Percentiles rank a stretch among this genome's conserved stretches.
These are phyloP conservation scores for Hippophae rhamnoides DNA, from an alignment of 306 rosid species.

Conservation along the genomic window DNA sequence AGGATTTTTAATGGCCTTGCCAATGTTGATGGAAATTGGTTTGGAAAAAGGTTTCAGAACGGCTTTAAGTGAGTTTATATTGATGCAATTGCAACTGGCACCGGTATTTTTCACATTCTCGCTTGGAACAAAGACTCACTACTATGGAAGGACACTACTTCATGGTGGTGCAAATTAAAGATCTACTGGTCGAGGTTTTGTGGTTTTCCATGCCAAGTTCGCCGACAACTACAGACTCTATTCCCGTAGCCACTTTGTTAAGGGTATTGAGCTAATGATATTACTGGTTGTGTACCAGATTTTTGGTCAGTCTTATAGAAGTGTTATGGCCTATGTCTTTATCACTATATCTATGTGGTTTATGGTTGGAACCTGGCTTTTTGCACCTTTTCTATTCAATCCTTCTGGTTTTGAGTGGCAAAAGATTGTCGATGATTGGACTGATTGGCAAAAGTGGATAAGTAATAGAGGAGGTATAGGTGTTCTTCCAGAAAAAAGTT, in stretches of 20 bases:
- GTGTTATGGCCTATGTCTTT: conserved; percentile 74
- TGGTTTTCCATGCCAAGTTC: conserved; percentile 96
- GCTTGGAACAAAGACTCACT: conserved; percentile 93
- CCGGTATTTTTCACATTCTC: conserved; percentile 97
- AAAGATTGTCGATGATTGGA: conserved; percentile 98
- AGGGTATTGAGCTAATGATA: conserved; percentile 90
- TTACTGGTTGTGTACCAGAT: conserved; percentile 84
- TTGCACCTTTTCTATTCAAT: conserved; percentile 93
- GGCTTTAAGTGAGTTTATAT: conserved; percentile 84
- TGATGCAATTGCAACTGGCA: conserved; percentile 93
- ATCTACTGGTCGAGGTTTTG: conserved; percentile 93
- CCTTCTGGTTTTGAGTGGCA: conserved; percentile 99
- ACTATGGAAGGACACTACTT: conserved; percentile 92
- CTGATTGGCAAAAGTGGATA: conserved; percentile 98
- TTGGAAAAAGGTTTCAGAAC: conserved; percentile 94
- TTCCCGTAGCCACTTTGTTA: conserved; percentile 96
- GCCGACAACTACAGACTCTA: conserved; percentile 95
- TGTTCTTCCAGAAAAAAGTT: conserved; percentile 85
- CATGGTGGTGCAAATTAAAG: conserved; percentile 98
- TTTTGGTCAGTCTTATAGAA: conserved; percentile 64
- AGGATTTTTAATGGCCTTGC: conserved; percentile 92
- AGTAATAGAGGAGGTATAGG: conserved; percentile 92
- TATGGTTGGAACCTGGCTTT: conserved; percentile 98
- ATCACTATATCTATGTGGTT: conserved; percentile 93
- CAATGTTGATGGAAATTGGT: conserved; percentile 98